Evolutionary conservation across 2,329 filamentous ascomycete species (phyloP).

Genomic region (Chrysoporthe cubensis): DNA sequence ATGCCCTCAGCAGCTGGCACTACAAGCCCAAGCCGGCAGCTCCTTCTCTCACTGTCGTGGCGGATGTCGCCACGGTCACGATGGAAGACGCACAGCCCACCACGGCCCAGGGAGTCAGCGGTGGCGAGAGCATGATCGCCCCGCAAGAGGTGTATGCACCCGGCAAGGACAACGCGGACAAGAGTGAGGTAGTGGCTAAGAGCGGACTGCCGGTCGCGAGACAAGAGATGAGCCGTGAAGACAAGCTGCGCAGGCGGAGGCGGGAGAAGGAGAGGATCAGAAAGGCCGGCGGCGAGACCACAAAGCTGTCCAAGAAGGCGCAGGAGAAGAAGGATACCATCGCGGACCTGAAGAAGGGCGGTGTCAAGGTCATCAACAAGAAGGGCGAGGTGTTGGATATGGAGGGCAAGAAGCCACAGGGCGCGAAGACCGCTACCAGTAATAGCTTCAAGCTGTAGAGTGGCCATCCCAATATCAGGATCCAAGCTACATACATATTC

Average conservation of each 20-base stretch:
- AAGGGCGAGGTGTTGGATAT: conserved; percentile 85
- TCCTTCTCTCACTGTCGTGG: conserved; percentile 81
- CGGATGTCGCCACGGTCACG: conserved; percentile 86
- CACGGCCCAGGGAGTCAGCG: conserved; percentile 73
- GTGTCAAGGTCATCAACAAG: conserved; percentile 89
- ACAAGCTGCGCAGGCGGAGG: conserved; percentile 75
- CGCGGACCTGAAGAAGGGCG: conserved; percentile 63
- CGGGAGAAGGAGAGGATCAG: conserved; percentile 84
- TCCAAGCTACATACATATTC: too few relatives aligned
- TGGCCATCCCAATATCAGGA: too few relatives aligned
- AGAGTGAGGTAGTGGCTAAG: conserved; percentile 77
- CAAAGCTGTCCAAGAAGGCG: conserved; percentile 61
- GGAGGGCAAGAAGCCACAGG: conserved; percentile 75
- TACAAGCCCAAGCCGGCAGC: conserved; percentile 89
- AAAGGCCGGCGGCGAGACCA: conserved; percentile 62
- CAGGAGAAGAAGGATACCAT: conserved; percentile 55
- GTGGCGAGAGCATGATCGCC: conserved; percentile 75
- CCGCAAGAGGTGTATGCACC: conserved; percentile 93
- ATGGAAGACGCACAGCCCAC: conserved; percentile 96
- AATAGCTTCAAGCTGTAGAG: conserved; percentile 65
- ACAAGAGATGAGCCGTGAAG: conserved; percentile 87
- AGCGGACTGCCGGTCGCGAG: conserved; percentile 76
- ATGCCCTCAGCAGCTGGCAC: conserved; percentile 90
- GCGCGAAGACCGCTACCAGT: conserved; percentile 54
- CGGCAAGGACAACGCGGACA: conserved; percentile 65